Percentiles rank a stretch among this genome's conserved stretches.
Evolutionary conservation across 2,329 filamentous ascomycete genomes (phyloP).

Genomic region (Fusarium algeriense): DNA sequence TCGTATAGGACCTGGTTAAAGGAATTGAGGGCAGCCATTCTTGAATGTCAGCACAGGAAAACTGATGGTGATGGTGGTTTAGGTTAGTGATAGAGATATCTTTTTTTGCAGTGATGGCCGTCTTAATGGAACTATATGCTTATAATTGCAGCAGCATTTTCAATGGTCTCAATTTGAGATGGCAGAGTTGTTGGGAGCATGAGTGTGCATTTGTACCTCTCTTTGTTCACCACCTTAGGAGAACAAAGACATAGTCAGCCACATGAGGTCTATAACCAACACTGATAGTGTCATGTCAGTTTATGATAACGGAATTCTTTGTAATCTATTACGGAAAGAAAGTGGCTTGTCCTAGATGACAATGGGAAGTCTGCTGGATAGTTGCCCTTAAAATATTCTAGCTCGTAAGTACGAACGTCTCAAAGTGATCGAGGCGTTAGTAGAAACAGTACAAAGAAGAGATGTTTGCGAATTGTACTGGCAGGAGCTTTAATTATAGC

Average conservation of each 20-base stretch:
- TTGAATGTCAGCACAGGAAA: background rate
- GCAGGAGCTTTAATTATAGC: background rate
- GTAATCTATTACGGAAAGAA: background rate
- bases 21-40: rapidly evolving
- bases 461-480: too few relatives aligned
- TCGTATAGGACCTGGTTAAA: rapidly evolving
- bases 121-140: too few relatives aligned
- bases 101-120: too few relatives aligned
- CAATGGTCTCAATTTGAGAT: too few relatives aligned
- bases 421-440: rapidly evolving
- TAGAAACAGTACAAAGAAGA: rapidly evolving
- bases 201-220: background rate
- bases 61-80: background rate
- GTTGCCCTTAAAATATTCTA: background rate
- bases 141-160: too few relatives aligned
- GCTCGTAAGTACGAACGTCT: background rate
- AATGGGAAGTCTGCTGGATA: background rate
- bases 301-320: rapidly evolving
- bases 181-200: background rate
- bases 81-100: too few relatives aligned
- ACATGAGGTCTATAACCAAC: rapidly evolving
- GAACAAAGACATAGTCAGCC: background rate
- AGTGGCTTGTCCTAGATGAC: background rate
- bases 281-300: too few relatives aligned
- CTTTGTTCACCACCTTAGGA: background rate